Conservation (phyloP, 1,139 yeast genomes). For the Meyerozyma carpophila region DNA sequence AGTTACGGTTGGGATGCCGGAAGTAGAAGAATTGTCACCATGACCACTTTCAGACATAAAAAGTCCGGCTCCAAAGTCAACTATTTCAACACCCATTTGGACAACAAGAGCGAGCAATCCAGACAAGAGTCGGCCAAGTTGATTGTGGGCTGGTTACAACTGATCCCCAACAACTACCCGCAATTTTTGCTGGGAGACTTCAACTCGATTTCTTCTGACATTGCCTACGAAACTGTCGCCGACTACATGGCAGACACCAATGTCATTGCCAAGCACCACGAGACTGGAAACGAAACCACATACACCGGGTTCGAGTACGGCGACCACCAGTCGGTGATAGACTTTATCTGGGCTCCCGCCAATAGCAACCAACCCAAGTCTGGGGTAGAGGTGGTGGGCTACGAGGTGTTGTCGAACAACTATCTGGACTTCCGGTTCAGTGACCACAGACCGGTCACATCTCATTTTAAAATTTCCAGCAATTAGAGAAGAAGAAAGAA, state of each 20-base stretch:
- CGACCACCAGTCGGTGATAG: conserved; percentile 18
- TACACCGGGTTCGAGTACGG: conserved; percentile 34
- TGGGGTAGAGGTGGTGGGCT: conserved; percentile 17
- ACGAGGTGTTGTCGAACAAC: conserved; percentile 30
- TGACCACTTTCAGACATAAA: conserved; percentile 25
- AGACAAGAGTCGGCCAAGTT: conserved; percentile 24
- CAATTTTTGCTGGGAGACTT: conserved; percentile 37
- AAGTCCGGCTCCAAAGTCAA: conserved; percentile 21
- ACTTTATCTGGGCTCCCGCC: conserved; percentile 26
- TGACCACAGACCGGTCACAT: conserved; percentile 42
- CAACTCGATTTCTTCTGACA: conserved; percentile 27
- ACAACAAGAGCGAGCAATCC: conserved; percentile 37
- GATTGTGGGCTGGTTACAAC: conserved; percentile 26
- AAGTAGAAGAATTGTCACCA: conserved; percentile 36
- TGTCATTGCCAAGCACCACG: conserved; percentile 14
- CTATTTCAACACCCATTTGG: conserved; percentile 40
- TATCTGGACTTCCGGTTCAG: conserved; percentile 25
- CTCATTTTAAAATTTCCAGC: conserved; percentile 16
- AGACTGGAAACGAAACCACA: conserved; percentile 25
- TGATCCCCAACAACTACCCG: conserved; percentile 23
- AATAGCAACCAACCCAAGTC: conserved; percentile 8
- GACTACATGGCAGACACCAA: conserved; percentile 19
- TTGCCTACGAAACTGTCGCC: conserved; percentile 26
- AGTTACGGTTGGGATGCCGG: conserved; percentile 41
- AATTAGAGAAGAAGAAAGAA: no score